Conservation (phyloP, 768 basidiomycete genomes). For the Boletus fagicola region DNA sequence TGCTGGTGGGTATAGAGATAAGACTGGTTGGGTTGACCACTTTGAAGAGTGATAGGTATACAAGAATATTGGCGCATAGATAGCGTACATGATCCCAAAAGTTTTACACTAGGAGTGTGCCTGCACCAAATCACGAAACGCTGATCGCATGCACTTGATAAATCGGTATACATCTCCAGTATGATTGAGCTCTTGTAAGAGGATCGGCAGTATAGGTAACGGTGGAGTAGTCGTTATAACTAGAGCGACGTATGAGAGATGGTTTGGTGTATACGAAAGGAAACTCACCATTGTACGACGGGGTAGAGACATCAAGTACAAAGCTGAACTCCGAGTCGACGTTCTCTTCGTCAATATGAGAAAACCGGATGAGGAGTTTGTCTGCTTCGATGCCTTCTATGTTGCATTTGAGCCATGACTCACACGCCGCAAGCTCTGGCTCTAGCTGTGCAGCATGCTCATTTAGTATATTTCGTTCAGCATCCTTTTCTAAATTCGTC, state of each 20-base stretch:
- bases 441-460: constrained; percentile 49
- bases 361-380: constrained; percentile 72
- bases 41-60: constrained; percentile 25
- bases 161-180: constrained; percentile 70
- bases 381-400: constrained; percentile 80
- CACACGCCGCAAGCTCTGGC: constrained; percentile 56
- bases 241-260: constrained; percentile 28
- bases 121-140: constrained; percentile 39
- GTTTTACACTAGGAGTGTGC: background rate
- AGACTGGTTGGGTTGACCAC: constrained; percentile 67
- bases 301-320: constrained; percentile 68
- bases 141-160: constrained; percentile 61
- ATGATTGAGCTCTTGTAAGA: constrained; percentile 70
- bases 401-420: constrained; percentile 56
- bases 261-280: background rate
- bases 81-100: background rate
- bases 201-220: constrained; percentile 61
- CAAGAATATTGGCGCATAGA: background rate
- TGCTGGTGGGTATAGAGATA: constrained; percentile 62
- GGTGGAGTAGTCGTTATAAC: constrained; percentile 80
- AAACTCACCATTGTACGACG: constrained; percentile 62
- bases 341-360: constrained; percentile 56
- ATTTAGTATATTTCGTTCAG: constrained; percentile 58
- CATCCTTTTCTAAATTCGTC: constrained; percentile 54
- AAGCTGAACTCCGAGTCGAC: constrained; percentile 65